Conservation (phyloP, 306 rosid species). For the Datisca glomerata region DNA sequence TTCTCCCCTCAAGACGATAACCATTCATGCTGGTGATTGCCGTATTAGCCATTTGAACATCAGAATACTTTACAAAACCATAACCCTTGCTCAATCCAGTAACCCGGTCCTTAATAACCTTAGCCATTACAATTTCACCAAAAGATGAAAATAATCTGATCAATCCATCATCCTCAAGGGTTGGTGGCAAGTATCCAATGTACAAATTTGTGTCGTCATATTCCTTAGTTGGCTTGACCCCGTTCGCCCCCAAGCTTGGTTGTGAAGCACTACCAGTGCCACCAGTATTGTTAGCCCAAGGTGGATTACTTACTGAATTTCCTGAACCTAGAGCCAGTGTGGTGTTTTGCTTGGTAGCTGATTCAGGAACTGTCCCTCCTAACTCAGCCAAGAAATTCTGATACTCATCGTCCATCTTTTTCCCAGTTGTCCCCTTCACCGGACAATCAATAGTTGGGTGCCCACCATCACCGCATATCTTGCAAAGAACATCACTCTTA, state of each 20-base stretch:
- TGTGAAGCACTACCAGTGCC: slow-evolving; percentile 29
- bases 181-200: slow-evolving; percentile 91
- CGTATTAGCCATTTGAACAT: slow-evolving; percentile 82
- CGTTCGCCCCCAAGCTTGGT: slow-evolving; percentile 57
- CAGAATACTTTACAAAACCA: slow-evolving; percentile 91
- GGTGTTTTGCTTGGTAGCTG: slow-evolving; percentile 21
- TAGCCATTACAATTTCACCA: slow-evolving; percentile 97
- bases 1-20: slow-evolving; percentile 81
- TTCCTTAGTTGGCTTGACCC: slow-evolving; percentile 60
- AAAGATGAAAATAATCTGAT: slow-evolving; percentile 78
- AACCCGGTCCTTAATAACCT: slow-evolving; percentile 79
- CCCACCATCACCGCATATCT: slow-evolving; percentile 98
- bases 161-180: slow-evolving; percentile 80
- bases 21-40: slow-evolving; percentile 89
- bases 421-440: slow-evolving; percentile 68
- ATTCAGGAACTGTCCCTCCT: slow-evolving; percentile 44
- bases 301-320: slow-evolving; percentile 66
- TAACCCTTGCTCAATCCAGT: slow-evolving; percentile 90
- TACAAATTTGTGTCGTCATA: slow-evolving; percentile 91
- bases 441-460: slow-evolving; percentile 98
- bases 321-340: slow-evolving; percentile 62
- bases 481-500: slow-evolving; percentile 84
- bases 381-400: slow-evolving; percentile 95
- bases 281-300: slow-evolving; percentile 67
- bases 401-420: slow-evolving; percentile 68